These are phyloP conservation scores for Climacium dendroides DNA, from an alignment of 225 moss, liverwort and hornwort species.

Conservation along the genomic window DNA sequence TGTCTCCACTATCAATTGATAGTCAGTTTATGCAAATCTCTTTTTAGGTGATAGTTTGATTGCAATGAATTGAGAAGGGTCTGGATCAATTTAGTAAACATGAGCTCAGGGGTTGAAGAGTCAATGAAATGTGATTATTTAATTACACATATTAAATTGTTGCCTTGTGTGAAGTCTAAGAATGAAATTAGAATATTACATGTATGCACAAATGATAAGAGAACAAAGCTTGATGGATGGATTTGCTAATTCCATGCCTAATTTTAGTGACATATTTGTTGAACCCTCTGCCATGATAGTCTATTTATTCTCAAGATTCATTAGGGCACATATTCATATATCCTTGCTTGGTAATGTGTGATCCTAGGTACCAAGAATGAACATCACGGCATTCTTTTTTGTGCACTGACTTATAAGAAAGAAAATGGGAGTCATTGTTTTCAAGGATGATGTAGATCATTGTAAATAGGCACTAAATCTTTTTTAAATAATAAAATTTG, in stretches of 20 bases:
- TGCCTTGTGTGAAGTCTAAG: background rate
- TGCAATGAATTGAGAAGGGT: no score
- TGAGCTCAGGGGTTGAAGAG: no score
- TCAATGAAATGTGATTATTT: background rate
- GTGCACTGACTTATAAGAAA: background rate
- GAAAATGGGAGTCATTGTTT: background rate
- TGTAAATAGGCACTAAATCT: no score
- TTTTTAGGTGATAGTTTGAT: no score
- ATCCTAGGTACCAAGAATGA: background rate
- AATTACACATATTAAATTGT: background rate
- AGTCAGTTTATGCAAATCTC: no score
- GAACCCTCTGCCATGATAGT: background rate
- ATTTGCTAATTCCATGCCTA: background rate
- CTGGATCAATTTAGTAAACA: no score
- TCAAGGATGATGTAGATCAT: no score
- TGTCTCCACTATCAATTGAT: no score
- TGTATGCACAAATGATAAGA: background rate
- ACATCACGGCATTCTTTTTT: background rate
- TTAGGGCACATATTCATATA: no score
- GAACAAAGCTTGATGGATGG: background rate
- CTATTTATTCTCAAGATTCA: background rate
- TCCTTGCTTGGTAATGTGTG: no score
- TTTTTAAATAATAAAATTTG: no score
- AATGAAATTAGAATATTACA: background rate
- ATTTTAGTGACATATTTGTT: background rate